Percentiles rank a stretch among this genome's conserved stretches.
These are phyloP conservation scores for Leptomonas seymouri DNA, from an alignment of 208 protist species.

Conservation along the genomic window DNA sequence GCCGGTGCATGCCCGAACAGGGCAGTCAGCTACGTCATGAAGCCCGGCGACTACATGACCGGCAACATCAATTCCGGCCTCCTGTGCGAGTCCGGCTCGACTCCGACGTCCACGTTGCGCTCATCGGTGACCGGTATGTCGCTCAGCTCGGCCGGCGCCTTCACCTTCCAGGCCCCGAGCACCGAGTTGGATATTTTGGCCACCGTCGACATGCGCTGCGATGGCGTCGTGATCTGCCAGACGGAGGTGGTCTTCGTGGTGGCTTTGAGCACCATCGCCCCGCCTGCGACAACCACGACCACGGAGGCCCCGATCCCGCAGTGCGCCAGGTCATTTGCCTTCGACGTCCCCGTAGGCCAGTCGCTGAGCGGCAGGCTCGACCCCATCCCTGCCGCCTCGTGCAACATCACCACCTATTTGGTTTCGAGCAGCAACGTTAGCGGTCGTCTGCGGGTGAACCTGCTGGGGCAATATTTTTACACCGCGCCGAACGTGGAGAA, in stretches of 20 bases:
- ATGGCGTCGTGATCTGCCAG: conserved; percentile 48
- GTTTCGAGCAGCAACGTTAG: conserved; percentile 22
- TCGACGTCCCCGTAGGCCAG: conserved; percentile 51
- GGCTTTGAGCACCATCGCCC: conserved; percentile 27
- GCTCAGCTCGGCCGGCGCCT: conserved; percentile 31
- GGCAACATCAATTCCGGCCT: conserved; percentile 31
- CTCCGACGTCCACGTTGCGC: conserved; percentile 32
- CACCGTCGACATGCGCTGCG: conserved; percentile 48
- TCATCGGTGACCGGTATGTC: conserved; percentile 23
- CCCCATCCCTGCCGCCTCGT: conserved; percentile 28
- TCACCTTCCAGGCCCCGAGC: conserved; percentile 46
- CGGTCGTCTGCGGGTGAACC: conserved; percentile 59
- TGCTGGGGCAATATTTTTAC: conserved; percentile 77
- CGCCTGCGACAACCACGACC: conserved; percentile 21
- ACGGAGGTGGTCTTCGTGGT: conserved; percentile 46
- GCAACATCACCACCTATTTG: conserved; percentile 56
- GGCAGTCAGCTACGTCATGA: conserved; percentile 23
- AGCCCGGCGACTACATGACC: conserved; percentile 15
- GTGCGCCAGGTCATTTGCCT: conserved; percentile 50
- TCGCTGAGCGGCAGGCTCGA: conserved; percentile 45
- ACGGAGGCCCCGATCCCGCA: conserved; percentile 21
- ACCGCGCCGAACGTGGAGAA: conserved; percentile 42
- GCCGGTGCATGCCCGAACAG: conserved; percentile 28
- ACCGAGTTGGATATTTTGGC: conserved; percentile 46
- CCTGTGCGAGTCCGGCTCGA: conserved; percentile 37